phyloP scores from a whole-genome alignment of 2,329 filamentous ascomycete genomes.

The Sporothrix variecibatus region DNA sequence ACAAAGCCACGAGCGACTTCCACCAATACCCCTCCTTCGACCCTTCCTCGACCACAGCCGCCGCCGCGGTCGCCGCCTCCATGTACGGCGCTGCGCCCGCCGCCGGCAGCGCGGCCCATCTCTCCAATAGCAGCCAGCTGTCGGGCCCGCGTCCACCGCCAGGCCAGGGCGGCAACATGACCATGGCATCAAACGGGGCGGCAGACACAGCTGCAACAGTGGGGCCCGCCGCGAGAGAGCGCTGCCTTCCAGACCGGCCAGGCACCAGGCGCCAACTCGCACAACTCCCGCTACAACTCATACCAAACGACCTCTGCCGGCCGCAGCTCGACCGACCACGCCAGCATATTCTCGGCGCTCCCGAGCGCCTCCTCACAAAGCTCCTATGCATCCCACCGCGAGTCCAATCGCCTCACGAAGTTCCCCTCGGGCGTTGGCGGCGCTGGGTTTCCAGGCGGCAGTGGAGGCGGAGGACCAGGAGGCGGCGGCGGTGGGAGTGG shows the following conservation, averaged over 20 bases:
- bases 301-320: constrained; percentile 60
- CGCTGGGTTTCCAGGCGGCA: neutral
- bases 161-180: constrained; percentile 60
- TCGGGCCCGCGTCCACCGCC: constrained; percentile 64
- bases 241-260: constrained; percentile 49
- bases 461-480: neutral
- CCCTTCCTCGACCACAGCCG: constrained; percentile 42
- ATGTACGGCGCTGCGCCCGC: constrained; percentile 41
- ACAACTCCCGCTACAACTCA: constrained; percentile 65
- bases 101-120: constrained; percentile 53
- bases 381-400: constrained; percentile 55
- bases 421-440: constrained; percentile 43
- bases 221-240: constrained; percentile 65
- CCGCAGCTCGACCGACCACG: constrained; percentile 57
- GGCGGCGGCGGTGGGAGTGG: neutral
- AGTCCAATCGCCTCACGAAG: constrained; percentile 60
- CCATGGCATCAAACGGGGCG: constrained; percentile 71
- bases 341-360: constrained; percentile 57
- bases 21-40: constrained; percentile 85
- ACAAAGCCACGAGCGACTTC: constrained; percentile 75
- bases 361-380: constrained; percentile 59
- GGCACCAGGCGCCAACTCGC: constrained; percentile 35
- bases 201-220: constrained; percentile 75
- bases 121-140: constrained; percentile 56
- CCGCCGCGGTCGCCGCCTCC: constrained; percentile 37